Evolutionary conservation across 2,329 filamentous ascomycete genomes (phyloP).

Genomic region (Penicillium glabrum): DNA sequence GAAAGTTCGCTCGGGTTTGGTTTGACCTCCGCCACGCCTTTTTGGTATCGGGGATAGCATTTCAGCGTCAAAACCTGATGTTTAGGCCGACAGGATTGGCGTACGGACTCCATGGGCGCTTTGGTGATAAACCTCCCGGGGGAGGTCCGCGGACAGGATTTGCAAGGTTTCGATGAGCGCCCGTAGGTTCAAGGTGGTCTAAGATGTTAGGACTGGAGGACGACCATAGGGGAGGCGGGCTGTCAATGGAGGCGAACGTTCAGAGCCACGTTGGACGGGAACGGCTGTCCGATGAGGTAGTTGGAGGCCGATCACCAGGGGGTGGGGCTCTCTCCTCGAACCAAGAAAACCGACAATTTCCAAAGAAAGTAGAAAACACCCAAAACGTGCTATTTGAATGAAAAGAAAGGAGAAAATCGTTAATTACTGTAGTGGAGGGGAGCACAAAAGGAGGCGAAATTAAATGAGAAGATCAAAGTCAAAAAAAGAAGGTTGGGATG

Average conservation of each 20-base stretch:
- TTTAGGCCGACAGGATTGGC: constrained; percentile 75
- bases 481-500: neutral
- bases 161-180: neutral
- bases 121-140: constrained; percentile 14
- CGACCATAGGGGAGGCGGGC: constrained; percentile 15
- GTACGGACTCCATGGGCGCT: constrained; percentile 56
- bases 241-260: constrained; percentile 7
- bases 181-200: neutral
- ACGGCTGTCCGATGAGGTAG: constrained; percentile 27
- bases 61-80: constrained; percentile 95
- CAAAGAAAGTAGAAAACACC: neutral
- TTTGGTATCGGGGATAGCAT: constrained; percentile 91
- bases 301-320: constrained; percentile 24
- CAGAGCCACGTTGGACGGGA: constrained; percentile 19
- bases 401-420: neutral
- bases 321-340: constrained; percentile 16
- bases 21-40: constrained; percentile 88
- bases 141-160: constrained; percentile 4
- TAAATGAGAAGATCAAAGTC: neutral
- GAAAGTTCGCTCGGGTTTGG: constrained; percentile 96
- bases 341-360: neutral
- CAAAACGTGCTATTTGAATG: neutral
- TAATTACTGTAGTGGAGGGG: neutral
- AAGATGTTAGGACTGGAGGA: neutral
- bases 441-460: neutral